Base-by-base conservation (phyloP, 2,329 filamentous ascomycete genomes). In the Colletotrichum cuscutae region DNA sequence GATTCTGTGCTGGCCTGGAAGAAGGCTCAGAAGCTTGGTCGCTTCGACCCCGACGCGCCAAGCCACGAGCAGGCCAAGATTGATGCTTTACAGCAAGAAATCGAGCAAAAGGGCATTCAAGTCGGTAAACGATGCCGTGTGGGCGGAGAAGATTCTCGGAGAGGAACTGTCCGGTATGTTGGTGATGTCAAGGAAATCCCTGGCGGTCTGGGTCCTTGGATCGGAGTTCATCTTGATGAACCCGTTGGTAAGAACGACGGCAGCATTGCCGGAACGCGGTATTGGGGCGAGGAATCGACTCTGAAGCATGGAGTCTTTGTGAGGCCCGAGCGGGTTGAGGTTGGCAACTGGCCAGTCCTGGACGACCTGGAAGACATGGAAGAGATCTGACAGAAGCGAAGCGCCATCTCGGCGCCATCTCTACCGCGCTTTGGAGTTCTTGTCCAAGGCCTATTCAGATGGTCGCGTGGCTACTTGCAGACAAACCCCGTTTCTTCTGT, bases 1-100 rank as follows among this genome's bases (percentile, higher is more conserved):
- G 94, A 98, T 83, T 96, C 93, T 4, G 97, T 99, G 15, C 89
- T 98, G 28, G 94, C 95, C 6, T 98, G 95, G 95, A 99, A 99
- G 85, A 96, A 94, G 84, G 86, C 91, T n/a, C 92, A 98, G 82
- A 95, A 97, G 81, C 90, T 98, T n/a, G 97, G 97, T 63, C 94
- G 97, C 46, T 99, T 99, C 83, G 95, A 98, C 80, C 97, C 97
- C 13, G 88, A 92, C 77, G 94, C 95, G 8, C 91, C 93, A 22
- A 90, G 87, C 73, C 89, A 93, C 26, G 92, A 95, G 80, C 88
- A 94, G 80, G 89, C 94, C 75, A 94, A 94, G 81, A 85, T 93
- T 70, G 88, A 89, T 19, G 91, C 92, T 52, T 88, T 92, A 54
- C 87, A 91, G 76, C 89, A 89, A 68, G 94, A 97, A 79, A 87